Base-by-base conservation (phyloP, 2,329 filamentous ascomycete species). In the Fusarium sp. region DNA sequence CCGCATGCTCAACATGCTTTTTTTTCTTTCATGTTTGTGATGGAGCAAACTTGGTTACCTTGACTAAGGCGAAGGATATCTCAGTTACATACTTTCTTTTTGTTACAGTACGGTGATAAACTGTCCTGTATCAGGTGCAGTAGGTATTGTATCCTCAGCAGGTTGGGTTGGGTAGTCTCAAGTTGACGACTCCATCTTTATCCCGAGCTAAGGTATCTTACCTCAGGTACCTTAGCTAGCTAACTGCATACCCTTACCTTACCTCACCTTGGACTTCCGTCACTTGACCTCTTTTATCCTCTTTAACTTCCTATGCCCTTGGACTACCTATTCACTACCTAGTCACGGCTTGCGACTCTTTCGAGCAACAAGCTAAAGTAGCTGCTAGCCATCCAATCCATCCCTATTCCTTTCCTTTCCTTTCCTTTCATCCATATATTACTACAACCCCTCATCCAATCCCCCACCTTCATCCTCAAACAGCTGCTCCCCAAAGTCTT, bases 361-460 rank as follows among this genome's bases (percentile, higher is more conserved):
- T 47, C 57, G 31, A 46, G 28, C 43, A 47, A 35, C 50, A 58
- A 65, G 42, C 50, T 58, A 42, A 37, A 55, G 43, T 42, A 46
- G 49, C 56, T 57, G 26, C 57, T 62, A 55, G 43, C 57, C 52
- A 56, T 60, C 43, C 50, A 54, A 54, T 61, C 41, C 52, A 55
- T 56, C 55, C 47, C 50, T 48, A 52, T 54, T 55, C 38, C 38
- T 48, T 38, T 33, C 23, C 21, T 49, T 56, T 63, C 63, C 70
- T 42, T 35, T 35, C 16, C 18, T 67, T 67, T 54, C 68, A 60
- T 54, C 41, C 60, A 65, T 63, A 64, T 47, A 60, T 38, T 35
- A 38, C 48, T 28, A 50, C 66, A 33, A 69, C 71, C 69, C 71
- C 71, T 70, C 70, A 69, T 31, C 41, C 60, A 49, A 43, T 59